phyloP scores from a whole-genome alignment of 306 rosid species.

The Fagus crenata region DNA sequence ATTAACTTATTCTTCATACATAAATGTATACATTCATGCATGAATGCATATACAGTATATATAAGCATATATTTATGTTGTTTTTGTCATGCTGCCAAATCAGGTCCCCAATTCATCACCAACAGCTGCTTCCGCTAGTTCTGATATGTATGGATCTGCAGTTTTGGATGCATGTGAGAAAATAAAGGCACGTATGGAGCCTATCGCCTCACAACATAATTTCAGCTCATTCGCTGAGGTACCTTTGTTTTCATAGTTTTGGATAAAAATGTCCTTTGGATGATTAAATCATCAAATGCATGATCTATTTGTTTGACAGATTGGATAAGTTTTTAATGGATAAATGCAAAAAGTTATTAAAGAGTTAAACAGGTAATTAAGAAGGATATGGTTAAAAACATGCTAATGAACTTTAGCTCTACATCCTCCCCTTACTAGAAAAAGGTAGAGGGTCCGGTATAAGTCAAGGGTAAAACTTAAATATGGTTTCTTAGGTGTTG shows the following conservation, averaged over 20 bases:
- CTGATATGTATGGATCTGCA: conserved; percentile 94
- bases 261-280: background rate
- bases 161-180: conserved; percentile 96
- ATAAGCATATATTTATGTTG: conserved; percentile 3
- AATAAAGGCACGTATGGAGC: conserved; percentile 82
- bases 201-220: conserved; percentile 58
- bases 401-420: no score
- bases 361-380: background rate
- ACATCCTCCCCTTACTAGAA: no score
- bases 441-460: no score
- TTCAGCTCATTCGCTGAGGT: conserved; percentile 78
- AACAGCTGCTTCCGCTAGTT: conserved; percentile 98
- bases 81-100: conserved; percentile 31
- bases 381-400: no score
- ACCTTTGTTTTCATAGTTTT: conserved; percentile 25
- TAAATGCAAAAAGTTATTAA: no score
- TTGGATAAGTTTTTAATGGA: background rate
- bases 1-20: background rate
- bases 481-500: no score
- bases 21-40: background rate
- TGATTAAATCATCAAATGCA: conserved; percentile 6
- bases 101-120: conserved; percentile 95
- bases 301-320: background rate
- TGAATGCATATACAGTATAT: background rate
- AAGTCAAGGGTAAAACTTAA: no score